These are phyloP conservation scores for Triticum aestivum DNA, from an alignment of 176 grass and related monocot species.

Conservation along the genomic window IWGSC_CS_RefSeq_v2.1 NC_057812.1:627459330-627459829, in stretches of 20 bases:
- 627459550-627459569: constrained; percentile 1
- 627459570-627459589: constrained; percentile 46
- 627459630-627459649: constrained; percentile 69
- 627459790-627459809: not conserved
- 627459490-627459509: not conserved
- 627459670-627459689: constrained; percentile 70
- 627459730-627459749: constrained; percentile 92
- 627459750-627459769: constrained; percentile 85
- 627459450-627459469: not conserved
- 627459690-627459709: constrained; percentile 93
- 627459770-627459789: constrained; percentile 51
- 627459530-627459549: not conserved
- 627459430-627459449: not conserved
- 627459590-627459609: constrained; percentile 96
- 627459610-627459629: constrained; percentile 86
- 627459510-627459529: not conserved
- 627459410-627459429: constrained; percentile 69
- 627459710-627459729: constrained; percentile 91
- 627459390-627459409: constrained; percentile 85
- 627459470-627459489: not conserved
- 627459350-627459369: constrained; percentile 84
- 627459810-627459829: not conserved
- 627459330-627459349: constrained; percentile 96
- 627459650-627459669: constrained; percentile 69
- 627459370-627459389: constrained; percentile 85